Conservation (phyloP, 2,329 filamentous ascomycete genomes). For the Venturia oleaginea region DNA sequence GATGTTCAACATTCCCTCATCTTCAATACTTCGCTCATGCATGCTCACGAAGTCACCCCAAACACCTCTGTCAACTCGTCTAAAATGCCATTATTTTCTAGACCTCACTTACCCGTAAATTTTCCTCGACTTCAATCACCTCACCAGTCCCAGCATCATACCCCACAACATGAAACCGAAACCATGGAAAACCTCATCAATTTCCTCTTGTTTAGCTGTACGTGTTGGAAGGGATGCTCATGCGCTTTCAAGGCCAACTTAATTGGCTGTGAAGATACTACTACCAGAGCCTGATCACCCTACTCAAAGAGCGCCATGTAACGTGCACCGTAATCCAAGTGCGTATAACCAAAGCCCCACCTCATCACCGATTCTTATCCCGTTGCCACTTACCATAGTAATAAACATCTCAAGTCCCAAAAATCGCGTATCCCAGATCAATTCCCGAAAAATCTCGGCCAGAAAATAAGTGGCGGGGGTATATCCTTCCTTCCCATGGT, state of each 20-base stretch:
- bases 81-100: too few species aligned
- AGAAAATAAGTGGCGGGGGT: conserved; percentile 4
- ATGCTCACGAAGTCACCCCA: too few species aligned
- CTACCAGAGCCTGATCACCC: not conserved
- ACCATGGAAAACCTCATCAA: too few species aligned
- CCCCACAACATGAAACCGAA: too few species aligned
- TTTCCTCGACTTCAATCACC: too few species aligned
- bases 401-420: not conserved
- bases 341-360: not conserved
- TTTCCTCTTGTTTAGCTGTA: not conserved
- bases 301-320: not conserved
- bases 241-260: not conserved
- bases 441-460: not conserved
- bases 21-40: too few species aligned
- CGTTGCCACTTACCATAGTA: not conserved
- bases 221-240: not conserved
- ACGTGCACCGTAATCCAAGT: not conserved
- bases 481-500: not conserved
- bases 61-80: too few species aligned
- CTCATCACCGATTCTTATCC: not conserved
- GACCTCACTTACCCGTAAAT: too few species aligned
- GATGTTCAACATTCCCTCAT: too few species aligned
- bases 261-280: not conserved
- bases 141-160: too few species aligned
- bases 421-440: not conserved